phyloP scores from a whole-genome alignment of 129 eudicot genomes.

The Silybum marianum region DNA sequence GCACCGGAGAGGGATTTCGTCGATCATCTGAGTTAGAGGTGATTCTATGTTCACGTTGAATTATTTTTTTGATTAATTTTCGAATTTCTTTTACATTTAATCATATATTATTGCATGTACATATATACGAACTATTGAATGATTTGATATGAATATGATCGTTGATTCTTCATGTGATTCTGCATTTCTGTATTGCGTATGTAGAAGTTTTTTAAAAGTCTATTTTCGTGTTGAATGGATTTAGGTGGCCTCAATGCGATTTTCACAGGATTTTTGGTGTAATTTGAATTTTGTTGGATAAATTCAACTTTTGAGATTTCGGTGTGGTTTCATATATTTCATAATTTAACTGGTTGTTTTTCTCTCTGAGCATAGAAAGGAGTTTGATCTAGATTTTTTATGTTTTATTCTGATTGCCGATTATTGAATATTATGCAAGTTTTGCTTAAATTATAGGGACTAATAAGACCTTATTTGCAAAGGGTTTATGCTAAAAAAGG shows the following conservation, averaged over 20 bases:
- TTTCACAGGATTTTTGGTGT: background rate
- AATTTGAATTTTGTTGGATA: background rate
- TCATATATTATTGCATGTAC: background rate
- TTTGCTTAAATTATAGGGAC: background rate
- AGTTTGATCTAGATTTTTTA: background rate
- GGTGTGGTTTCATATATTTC: background rate
- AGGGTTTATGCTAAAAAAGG: constrained; percentile 6
- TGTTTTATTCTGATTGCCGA: background rate
- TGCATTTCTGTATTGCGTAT: background rate
- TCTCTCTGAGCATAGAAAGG: background rate
- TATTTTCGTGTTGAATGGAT: background rate
- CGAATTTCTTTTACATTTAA: background rate
- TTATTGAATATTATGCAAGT: background rate
- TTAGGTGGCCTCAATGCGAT: background rate
- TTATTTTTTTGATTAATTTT: background rate
- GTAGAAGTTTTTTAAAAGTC: background rate
- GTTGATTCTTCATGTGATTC: constrained; percentile 2
- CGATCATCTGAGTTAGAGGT: background rate
- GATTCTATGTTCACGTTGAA: background rate
- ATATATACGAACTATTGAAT: background rate
- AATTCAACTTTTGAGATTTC: background rate
- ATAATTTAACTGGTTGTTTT: background rate
- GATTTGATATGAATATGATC: background rate
- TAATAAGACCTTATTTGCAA: background rate
- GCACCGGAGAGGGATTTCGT: background rate